Evolutionary conservation across 2,329 filamentous ascomycete species (phyloP), one percentile per base, ranked within the genome.

Genomic region (Xylariaceae sp.): DNA sequence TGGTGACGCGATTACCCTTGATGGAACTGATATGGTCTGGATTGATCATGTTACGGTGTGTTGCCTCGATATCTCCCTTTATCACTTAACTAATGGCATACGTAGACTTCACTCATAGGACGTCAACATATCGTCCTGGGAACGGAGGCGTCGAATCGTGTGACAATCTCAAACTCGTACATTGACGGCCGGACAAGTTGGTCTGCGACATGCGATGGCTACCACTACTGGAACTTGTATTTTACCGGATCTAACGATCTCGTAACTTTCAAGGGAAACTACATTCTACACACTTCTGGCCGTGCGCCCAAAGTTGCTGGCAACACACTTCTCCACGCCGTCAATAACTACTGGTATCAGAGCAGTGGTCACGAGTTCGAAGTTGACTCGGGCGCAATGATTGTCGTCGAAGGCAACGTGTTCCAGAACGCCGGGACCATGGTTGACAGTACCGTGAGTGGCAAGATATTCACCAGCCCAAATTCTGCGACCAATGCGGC

Each of bases 1-100:
- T 47, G 79, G 78, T 46, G 79, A 82, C 61, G 79, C 74, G 36
- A 78, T 82, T 61, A 78, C 76, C 38, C 63, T 82, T 6, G 68
- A 77, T 48, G 67, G 71, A 39, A 62, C 69, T 12, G 73, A 76
- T 53, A 53, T 71, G 32, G 51, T 62, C 10, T 62, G 59, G 59
- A 59, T 62, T 22, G 58, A 62, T 30, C 59, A 62, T 42, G 52
- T 58, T 30, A 61, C 57, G 44, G 54, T 58, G 31, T 42, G 55
- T 7, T 17, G 2, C n/a, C 19, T 39, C 42, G 11, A 18, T 9
- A 6, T 11, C 4, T 18, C 27, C 39, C 5, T 19, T 11, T 40
- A 3, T 19, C 19, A 11, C 12, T 38, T 9, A 45, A 7, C 47
- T 50, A 45, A 50, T 18, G 42, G 18, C 12, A 15, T 18, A 7